Conservation (phyloP, 768 basidiomycete genomes). For the Tulasnella sp. region DNA sequence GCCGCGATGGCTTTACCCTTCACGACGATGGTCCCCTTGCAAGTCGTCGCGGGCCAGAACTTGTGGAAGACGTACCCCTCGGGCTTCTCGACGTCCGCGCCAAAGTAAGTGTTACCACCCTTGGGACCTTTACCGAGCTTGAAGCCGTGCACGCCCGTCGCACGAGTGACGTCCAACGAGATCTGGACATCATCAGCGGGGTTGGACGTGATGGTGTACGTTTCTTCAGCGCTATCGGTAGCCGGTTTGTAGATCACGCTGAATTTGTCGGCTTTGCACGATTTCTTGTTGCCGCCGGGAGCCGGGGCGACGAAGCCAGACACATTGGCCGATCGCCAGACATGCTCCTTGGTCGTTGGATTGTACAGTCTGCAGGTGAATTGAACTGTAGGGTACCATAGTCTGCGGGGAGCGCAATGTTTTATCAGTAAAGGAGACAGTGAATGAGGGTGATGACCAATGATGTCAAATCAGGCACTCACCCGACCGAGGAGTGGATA, state of each 20-base stretch:
- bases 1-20: slow-evolving; percentile 48
- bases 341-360: slow-evolving; percentile 55
- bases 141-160: slow-evolving; percentile 66
- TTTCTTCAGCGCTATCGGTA: slow-evolving; percentile 51
- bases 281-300: slow-evolving; percentile 66
- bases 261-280: slow-evolving; percentile 76
- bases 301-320: slow-evolving; percentile 66
- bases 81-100: slow-evolving; percentile 49
- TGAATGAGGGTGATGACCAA: slow-evolving; percentile 13
- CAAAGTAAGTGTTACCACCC: slow-evolving; percentile 86
- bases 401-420: slow-evolving; percentile 32
- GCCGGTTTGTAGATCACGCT: slow-evolving; percentile 51
- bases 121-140: slow-evolving; percentile 82
- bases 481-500: slow-evolving; percentile 86
- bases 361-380: slow-evolving; percentile 85
- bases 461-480: slow-evolving; percentile 26
- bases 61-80: slow-evolving; percentile 84
- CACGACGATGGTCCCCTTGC: slow-evolving; percentile 54
- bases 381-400: slow-evolving; percentile 93
- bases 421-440: not conserved
- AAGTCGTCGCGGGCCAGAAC: slow-evolving; percentile 69
- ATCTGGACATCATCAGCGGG: slow-evolving; percentile 71
- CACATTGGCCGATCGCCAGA: slow-evolving; percentile 84
- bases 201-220: slow-evolving; percentile 69
- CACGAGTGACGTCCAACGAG: slow-evolving; percentile 58